A percentile compares a stretch with the other conserved stretches of the same genome.
Evolutionary conservation across 2,329 filamentous ascomycete genomes (phyloP).

Genomic region (Phaeosphaeriaceae sp.): DNA sequence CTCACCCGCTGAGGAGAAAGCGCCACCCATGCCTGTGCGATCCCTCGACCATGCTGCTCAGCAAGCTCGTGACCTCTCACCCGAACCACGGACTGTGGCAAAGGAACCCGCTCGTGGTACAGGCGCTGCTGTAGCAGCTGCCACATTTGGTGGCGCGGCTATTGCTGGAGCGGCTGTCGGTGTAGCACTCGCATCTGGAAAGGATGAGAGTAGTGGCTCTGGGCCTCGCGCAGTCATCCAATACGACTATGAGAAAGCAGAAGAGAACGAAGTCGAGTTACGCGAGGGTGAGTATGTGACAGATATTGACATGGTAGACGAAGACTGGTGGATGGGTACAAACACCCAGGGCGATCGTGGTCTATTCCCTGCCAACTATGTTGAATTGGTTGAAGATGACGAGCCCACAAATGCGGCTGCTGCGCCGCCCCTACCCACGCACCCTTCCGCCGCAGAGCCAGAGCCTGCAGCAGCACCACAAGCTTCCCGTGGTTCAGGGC

Average conservation of each 20-base stretch:
- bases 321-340: constrained; percentile 98
- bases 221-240: constrained; percentile 79
- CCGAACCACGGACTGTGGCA: constrained; percentile 68
- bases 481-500: constrained; percentile 55
- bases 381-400: constrained; percentile 77
- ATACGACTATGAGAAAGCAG: constrained; percentile 97
- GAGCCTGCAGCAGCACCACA: constrained; percentile 38
- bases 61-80: constrained; percentile 67
- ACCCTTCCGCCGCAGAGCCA: constrained; percentile 50
- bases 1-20: constrained; percentile 56
- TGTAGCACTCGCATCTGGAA: constrained; percentile 47
- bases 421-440: constrained; percentile 48
- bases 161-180: constrained; percentile 53
- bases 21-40: constrained; percentile 67
- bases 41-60: constrained; percentile 69
- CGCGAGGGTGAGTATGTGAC: constrained; percentile 86
- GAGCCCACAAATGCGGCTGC: constrained; percentile 44
- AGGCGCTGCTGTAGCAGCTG: constrained; percentile 53
- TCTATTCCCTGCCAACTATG: constrained; percentile 96
- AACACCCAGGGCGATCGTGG: constrained; percentile 85
- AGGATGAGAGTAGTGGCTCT: constrained; percentile 49
- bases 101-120: constrained; percentile 61
- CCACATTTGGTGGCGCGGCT: constrained; percentile 51
- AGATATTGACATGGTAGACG: constrained; percentile 96
- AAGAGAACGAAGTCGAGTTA: constrained; percentile 95